Percentiles rank a stretch among this genome's conserved stretches.
These are phyloP conservation scores for Calocera viscosa DNA, from an alignment of 768 basidiomycete species.

Conservation along the genomic window DNA sequence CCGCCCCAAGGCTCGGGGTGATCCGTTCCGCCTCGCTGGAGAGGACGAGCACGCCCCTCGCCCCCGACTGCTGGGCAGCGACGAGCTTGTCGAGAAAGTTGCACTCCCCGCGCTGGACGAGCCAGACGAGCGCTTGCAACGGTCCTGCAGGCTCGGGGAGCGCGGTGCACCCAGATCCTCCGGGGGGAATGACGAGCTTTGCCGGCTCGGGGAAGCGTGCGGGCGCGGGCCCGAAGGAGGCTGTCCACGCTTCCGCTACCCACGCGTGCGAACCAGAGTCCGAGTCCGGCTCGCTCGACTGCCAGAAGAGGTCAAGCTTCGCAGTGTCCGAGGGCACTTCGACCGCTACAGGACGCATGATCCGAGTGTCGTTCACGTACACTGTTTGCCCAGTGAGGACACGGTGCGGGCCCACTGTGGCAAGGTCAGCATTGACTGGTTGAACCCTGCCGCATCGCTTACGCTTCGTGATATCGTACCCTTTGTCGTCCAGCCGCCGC, in stretches of 20 bases:
- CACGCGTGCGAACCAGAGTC: neutral
- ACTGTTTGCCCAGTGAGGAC: slow-evolving; percentile 72
- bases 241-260: neutral
- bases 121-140: slow-evolving; percentile 41
- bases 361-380: slow-evolving; percentile 58
- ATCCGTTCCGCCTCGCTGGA: slow-evolving; percentile 47
- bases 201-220: slow-evolving; percentile 13
- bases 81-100: slow-evolving; percentile 78
- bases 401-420: slow-evolving; percentile 64
- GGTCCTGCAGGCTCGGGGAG: slow-evolving; percentile 30
- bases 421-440: slow-evolving; percentile 11
- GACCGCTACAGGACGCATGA: slow-evolving; percentile 29
- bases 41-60: slow-evolving; percentile 66
- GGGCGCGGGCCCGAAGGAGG: neutral
- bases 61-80: slow-evolving; percentile 53
- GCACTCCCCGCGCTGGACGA: slow-evolving; percentile 64
- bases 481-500: slow-evolving; percentile 65
- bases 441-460: slow-evolving; percentile 23
- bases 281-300: too few relatives aligned
- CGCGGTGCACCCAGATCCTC: slow-evolving; percentile 58
- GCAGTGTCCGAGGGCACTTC: slow-evolving; percentile 20
- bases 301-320: neutral
- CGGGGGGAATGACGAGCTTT: slow-evolving; percentile 38
- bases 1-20: slow-evolving; percentile 20
- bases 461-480: slow-evolving; percentile 80